A percentile compares a stretch with the other conserved stretches of the same genome.
These are phyloP conservation scores for Dentipellis fragilis DNA, from an alignment of 768 basidiomycete species.

Conservation along the genomic window DNA sequence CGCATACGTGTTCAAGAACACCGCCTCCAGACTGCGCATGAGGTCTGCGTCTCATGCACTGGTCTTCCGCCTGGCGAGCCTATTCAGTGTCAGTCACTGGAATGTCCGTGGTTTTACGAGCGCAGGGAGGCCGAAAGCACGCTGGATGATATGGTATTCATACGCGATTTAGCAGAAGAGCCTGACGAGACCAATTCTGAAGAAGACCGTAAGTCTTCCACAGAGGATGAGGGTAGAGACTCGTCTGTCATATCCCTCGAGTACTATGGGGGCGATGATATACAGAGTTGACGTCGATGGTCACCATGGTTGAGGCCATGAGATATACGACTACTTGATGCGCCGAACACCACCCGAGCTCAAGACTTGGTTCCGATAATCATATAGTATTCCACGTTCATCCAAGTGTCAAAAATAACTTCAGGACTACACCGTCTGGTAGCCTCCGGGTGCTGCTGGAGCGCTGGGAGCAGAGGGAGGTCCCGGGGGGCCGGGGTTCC, in stretches of 20 bases:
- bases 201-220: too few species aligned
- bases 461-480: constrained; percentile 12
- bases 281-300: too few species aligned
- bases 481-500: constrained; percentile 15
- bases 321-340: too few species aligned
- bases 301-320: too few species aligned
- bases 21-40: constrained; percentile 21
- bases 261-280: too few species aligned
- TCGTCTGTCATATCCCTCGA: too few species aligned
- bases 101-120: constrained; percentile 36
- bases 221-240: too few species aligned
- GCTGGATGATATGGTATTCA: constrained; percentile 4
- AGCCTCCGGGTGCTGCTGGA: constrained; percentile 20
- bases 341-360: too few species aligned
- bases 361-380: too few species aligned
- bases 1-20: constrained; percentile 23
- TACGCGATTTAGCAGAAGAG: constrained; percentile 6
- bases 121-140: constrained; percentile 20
- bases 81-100: constrained; percentile 34
- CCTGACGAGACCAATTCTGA: background rate
- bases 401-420: too few species aligned
- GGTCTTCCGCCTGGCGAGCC: constrained; percentile 21
- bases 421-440: constrained; percentile 21
- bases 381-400: too few species aligned
- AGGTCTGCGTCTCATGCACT: constrained; percentile 33